phyloP scores from a whole-genome alignment of 805 yeast genomes.

The Lipomyces sp. region DNA sequence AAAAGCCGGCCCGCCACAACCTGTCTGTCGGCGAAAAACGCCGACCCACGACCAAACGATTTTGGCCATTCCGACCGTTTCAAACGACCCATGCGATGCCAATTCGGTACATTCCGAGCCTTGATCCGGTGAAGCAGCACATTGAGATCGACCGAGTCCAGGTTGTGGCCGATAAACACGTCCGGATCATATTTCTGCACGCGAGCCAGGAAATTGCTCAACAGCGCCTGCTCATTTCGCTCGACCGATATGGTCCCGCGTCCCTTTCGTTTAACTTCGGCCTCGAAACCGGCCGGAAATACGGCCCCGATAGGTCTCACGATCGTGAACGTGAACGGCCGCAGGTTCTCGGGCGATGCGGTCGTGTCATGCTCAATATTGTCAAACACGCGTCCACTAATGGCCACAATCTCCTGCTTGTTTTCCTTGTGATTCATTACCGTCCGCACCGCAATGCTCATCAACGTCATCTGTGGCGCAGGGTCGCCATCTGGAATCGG shows the following conservation, averaged over 20 bases:
- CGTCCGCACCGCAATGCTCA: conserved; percentile 80
- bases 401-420: conserved; percentile 85
- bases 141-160: conserved; percentile 79
- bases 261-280: conserved; percentile 58
- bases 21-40: conserved; percentile 63
- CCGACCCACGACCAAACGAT: conserved; percentile 59
- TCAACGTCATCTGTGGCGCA: conserved; percentile 70
- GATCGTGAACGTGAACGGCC: conserved; percentile 68
- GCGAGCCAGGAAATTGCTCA: conserved; percentile 74
- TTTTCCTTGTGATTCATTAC: conserved; percentile 73
- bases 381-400: conserved; percentile 73
- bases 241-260: conserved; percentile 57
- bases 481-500: conserved; percentile 51
- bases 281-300: conserved; percentile 77
- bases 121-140: conserved; percentile 80
- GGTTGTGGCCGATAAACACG: conserved; percentile 82
- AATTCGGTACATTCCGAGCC: conserved; percentile 71
- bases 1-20: conserved; percentile 82
- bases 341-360: conserved; percentile 62
- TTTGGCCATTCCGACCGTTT: conserved; percentile 74
- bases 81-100: conserved; percentile 85
- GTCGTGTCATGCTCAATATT: conserved; percentile 78
- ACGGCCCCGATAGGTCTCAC: conserved; percentile 69
- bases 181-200: conserved; percentile 88
- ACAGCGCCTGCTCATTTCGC: conserved; percentile 72